A percentile compares a stretch with the other conserved stretches of the same genome.
Conservation (phyloP, 805 yeast genomes). For the Candida golubevii region DNA sequence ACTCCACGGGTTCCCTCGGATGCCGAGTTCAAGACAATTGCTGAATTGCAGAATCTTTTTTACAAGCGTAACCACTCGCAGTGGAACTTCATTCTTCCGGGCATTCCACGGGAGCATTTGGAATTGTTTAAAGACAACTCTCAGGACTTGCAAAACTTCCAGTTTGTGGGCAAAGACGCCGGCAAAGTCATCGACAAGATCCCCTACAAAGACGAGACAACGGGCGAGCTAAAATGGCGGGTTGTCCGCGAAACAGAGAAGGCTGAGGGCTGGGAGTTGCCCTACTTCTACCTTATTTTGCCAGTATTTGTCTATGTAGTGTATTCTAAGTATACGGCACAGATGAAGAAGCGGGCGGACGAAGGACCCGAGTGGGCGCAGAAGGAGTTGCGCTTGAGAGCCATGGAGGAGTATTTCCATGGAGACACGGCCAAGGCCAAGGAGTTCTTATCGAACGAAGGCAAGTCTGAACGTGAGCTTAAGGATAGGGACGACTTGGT, state of each 20-base stretch:
- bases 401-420: conserved; percentile 58
- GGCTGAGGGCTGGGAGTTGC: conserved; percentile 80
- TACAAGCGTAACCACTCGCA: conserved; percentile 52
- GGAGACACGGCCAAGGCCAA: conserved; percentile 48
- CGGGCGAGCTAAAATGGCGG: conserved; percentile 78
- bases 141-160: conserved; percentile 53
- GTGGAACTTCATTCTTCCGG: conserved; percentile 43
- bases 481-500: conserved; percentile 70
- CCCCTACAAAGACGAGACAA: conserved; percentile 73
- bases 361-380: conserved; percentile 74
- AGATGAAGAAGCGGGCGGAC: conserved; percentile 35
- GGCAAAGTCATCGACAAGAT: conserved; percentile 74
- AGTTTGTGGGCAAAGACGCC: conserved; percentile 44
- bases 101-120: conserved; percentile 51
- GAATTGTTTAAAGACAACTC: conserved; percentile 57
- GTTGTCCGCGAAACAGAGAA: conserved; percentile 67
- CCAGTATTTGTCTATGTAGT: conserved; percentile 63
- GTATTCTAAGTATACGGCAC: conserved; percentile 44
- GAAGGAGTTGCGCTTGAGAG: conserved; percentile 73
- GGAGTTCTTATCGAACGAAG: conserved; percentile 50
- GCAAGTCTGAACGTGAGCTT: conserved; percentile 52
- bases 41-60: conserved; percentile 62
- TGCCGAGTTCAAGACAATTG: conserved; percentile 65
- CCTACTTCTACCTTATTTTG: conserved; percentile 66
- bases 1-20: conserved; percentile 67